Conservation (phyloP, 441 rosid genomes). For the Populus tomentosa region DNA sequence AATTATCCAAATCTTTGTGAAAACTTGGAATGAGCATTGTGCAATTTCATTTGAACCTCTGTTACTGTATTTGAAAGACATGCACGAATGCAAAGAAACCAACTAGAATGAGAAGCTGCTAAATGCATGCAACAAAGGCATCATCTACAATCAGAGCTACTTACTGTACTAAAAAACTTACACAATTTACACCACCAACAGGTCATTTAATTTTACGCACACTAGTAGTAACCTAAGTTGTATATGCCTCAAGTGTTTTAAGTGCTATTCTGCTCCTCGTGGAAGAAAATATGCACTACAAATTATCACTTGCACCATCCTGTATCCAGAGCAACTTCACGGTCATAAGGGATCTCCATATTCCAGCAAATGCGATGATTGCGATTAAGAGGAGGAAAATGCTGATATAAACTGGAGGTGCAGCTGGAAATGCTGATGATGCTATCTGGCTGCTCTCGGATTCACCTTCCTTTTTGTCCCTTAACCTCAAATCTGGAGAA, state of each 20-base stretch:
- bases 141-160: no score
- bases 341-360: constrained; percentile 9
- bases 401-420: constrained; percentile 11
- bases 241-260: no score
- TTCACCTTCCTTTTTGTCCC: constrained; percentile 25
- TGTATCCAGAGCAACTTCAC: neutral
- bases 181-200: neutral
- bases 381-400: constrained; percentile 16
- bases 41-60: no score
- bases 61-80: no score
- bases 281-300: neutral
- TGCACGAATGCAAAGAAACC: neutral
- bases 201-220: no score
- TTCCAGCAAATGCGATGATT: constrained; percentile 17
- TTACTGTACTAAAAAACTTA: neutral
- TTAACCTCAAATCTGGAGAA: constrained; percentile 19
- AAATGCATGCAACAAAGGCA: no score
- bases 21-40: no score
- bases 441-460: constrained; percentile 4
- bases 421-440: constrained; percentile 4
- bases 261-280: neutral
- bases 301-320: neutral
- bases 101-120: neutral
- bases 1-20: no score
- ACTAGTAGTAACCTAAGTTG: no score